Base-by-base conservation (phyloP, 306 rosid species). In the Trifolium repens region DNA sequence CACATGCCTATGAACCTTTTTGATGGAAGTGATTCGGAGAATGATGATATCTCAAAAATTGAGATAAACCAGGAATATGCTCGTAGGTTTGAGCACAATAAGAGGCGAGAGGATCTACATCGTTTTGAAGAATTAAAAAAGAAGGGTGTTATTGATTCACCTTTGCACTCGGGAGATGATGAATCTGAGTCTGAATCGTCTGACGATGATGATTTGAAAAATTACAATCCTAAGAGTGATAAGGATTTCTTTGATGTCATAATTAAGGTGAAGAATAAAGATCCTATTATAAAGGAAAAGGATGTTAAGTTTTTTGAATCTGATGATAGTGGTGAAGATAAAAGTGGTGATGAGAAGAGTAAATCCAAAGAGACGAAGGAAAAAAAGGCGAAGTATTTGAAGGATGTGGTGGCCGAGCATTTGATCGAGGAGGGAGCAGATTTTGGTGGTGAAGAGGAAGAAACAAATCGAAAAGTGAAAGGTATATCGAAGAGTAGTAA, bases 61-160 rank as follows among this genome's bases (percentile, higher is more conserved):
- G 81, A 88, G 84, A 85, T 94, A 71, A 76, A 92, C 13, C 43
- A 79, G 73, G 83, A 77, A 62, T 85, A 67, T 82, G 84, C 89
- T 50, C 65, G 76, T 15, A 82, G 84, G 70, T 85, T 85, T 73
- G 84, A 82, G 82, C 87, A 94, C 88, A 94, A 94, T 82, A 94
- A 94, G 87, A 88, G 75, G 87, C 87, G 96, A 13, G 96, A 91
- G 85, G 96, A 80, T 50, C 96, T 94, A 63, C 96, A 94, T 6
- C 89, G 93, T 8, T 87, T 75, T 22, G 91, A 87, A 76, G 98
- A 90, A 78, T 74, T 91, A 11, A 86, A 89, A 86, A 90, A 87
- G 96, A 91, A 85, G 74, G 98, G 97, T 14, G 58, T 81, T 30
- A 53, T 90, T 27, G 78, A 75, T 59, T 74, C 85, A 26, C 74